Evolutionary conservation across 1,284 basidiomycete species (phyloP), one percentile per base, ranked within the genome.

Genomic region (Tranzscheliella williamsii): DNA sequence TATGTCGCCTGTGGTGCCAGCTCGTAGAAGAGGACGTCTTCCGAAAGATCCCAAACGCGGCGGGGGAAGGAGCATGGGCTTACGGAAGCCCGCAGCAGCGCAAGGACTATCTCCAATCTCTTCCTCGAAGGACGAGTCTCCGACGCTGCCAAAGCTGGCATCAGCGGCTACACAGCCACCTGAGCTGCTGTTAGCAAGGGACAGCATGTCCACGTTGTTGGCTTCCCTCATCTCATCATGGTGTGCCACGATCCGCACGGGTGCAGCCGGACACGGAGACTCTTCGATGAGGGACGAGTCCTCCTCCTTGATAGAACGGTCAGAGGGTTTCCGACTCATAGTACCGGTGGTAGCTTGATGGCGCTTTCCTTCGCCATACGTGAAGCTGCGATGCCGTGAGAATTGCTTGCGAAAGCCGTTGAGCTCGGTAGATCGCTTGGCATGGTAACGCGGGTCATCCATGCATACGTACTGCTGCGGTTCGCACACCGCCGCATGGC

Each of bases 391-490:
- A 27, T 74, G 69, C 5, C 73, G 54, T 12, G 54, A 43, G 65
- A 84, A 84, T 78, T 88, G 90, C 26, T 73, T 74, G 60, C 94
- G 87, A 83, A 97, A 94, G 61, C 90, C 88, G 79, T 91, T 89
- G 43, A 96, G 79, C 71, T 95, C 90, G 69, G 89, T 86, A 42
- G 86, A 84, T 37, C 92, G 87, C 34, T 89, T 87, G 16, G 83
- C 81, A 21, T 86, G 83, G 78, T 92, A 87, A 31, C 83, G 83
- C 0, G 92, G 91, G 75, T 97, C 92, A 72, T 97, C 90, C 94
- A 98, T 98, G 16, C 83, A 85, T 29, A 95, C 86, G 78, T 98
- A 98, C 2, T 84, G 86, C 20, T 80, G 81, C 0, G 91, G 92
- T 46, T 88, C 82, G 80, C 93, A 96, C 33, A 86, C 86, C 4